Evolutionary conservation across 78 protist genomes (phyloP).

Genomic region (Monocercomonoides exilis): DNA sequence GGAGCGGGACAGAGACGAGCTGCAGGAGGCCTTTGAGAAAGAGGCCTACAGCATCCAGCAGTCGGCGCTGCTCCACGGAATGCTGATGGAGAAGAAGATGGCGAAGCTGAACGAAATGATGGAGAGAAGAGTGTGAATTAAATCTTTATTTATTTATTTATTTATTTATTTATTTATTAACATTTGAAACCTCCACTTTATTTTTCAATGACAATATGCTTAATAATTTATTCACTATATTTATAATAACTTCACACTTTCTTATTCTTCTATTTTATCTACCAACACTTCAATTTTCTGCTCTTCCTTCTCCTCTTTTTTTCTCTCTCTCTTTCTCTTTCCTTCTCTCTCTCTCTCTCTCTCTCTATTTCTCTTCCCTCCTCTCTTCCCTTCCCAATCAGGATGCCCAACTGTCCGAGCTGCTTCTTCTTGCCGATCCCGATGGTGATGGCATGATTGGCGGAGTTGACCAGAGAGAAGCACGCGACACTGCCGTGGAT

Average conservation of each 20-base stretch:
- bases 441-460: too few relatives aligned
- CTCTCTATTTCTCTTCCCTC: background rate
- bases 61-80: background rate
- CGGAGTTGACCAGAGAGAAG: background rate
- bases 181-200: too few relatives aligned
- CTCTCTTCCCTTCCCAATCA: background rate
- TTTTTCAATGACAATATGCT: too few relatives aligned
- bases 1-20: background rate
- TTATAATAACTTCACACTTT: too few relatives aligned
- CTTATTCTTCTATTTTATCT: too few relatives aligned
- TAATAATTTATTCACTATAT: too few relatives aligned
- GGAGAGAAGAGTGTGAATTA: background rate
- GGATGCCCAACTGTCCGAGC: slow-evolving; percentile 10
- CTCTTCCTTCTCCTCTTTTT: too few relatives aligned
- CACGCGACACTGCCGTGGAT: background rate
- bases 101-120: background rate
- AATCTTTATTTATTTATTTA: background rate
- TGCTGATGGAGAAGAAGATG: slow-evolving; percentile 6
- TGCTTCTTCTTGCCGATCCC: background rate
- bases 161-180: background rate
- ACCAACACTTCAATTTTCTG: too few relatives aligned
- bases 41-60: background rate
- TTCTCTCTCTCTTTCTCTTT: background rate
- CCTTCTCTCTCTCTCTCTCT: background rate
- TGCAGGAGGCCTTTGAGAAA: background rate